Percentiles rank a stretch among this genome's conserved stretches.
phyloP scores from a whole-genome alignment of 306 rosid species.

The Medicago ruthenica region DNA sequence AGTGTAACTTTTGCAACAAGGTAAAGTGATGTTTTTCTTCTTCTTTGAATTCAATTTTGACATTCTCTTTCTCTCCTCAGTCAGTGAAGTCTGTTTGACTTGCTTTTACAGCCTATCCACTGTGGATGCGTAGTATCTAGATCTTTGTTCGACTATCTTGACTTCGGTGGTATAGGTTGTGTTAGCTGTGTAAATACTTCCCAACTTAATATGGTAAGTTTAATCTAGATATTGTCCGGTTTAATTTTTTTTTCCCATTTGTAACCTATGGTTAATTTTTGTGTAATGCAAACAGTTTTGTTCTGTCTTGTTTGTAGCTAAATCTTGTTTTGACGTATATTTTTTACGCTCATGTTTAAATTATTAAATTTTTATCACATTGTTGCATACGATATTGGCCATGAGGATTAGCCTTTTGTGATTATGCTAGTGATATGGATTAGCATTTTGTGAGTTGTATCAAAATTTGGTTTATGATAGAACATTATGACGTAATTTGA shows the following conservation, averaged over 20 bases:
- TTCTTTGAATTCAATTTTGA: not conserved
- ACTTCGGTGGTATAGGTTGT: constrained; percentile 87
- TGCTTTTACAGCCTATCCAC: constrained; percentile 78
- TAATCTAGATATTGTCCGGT: constrained; percentile 22
- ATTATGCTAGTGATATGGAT: not conserved
- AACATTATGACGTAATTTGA: no score
- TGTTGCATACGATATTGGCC: constrained; percentile 24
- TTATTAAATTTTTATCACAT: constrained; percentile 13
- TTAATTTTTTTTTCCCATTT: constrained; percentile 21
- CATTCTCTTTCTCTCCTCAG: constrained; percentile 13
- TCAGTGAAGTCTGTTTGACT: constrained; percentile 34
- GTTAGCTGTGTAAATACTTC: constrained; percentile 64
- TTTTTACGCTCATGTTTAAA: constrained; percentile 17
- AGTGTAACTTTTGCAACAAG: constrained; percentile 87
- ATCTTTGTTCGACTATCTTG: constrained; percentile 79
- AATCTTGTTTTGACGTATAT: not conserved
- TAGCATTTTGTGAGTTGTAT: no score
- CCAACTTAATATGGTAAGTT: constrained; percentile 63
- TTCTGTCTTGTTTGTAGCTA: constrained; percentile 35
- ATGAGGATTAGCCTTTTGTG: constrained; percentile 12
- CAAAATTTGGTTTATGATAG: no score
- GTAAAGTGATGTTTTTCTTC: constrained; percentile 49
- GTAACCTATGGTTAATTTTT: constrained; percentile 30
- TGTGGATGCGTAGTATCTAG: constrained; percentile 82
- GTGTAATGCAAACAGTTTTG: constrained; percentile 8